These are phyloP conservation scores for Trichoderma sp. DNA, from an alignment of 2,329 filamentous ascomycete species.

Conservation along the genomic window DNA sequence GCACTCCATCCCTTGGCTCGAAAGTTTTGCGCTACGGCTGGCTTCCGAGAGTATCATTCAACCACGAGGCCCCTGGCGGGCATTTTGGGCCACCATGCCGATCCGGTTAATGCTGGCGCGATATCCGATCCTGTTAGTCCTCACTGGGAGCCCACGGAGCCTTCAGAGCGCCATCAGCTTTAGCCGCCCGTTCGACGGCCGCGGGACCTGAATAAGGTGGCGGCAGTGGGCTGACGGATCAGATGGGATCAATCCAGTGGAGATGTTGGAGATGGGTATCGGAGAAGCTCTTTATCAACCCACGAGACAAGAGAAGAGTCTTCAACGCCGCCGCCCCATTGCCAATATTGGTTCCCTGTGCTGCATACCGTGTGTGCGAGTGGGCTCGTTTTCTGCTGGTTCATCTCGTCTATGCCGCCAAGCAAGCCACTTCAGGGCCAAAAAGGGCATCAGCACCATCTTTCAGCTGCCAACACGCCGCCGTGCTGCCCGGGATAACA, in stretches of 20 bases:
- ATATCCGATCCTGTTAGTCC: conserved; percentile 4
- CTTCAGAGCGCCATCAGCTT: neutral
- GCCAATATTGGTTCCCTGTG: neutral
- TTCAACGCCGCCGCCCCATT: neutral
- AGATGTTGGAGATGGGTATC: neutral
- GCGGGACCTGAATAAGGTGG: neutral
- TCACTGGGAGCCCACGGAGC: conserved; percentile 6
- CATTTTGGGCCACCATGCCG: neutral
- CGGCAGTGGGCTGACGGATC: neutral
- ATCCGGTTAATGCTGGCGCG: conserved; percentile 18
- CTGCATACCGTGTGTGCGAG: neutral
- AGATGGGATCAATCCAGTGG: neutral
- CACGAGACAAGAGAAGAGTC: neutral
- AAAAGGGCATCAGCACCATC: conserved; percentile 8
- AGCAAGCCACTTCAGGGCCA: neutral
- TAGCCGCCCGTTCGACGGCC: conserved; percentile 4
- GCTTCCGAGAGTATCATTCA: conserved; percentile 20
- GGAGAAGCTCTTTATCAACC: neutral
- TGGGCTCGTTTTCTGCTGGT: conserved; percentile 6
- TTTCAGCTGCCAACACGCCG: conserved; percentile 20
- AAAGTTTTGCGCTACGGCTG: conserved; percentile 22
- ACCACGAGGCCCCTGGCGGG: neutral
- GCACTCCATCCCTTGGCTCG: neutral
- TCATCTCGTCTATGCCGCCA: conserved; percentile 22
- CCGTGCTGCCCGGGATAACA: neutral